Conservation (phyloP, 1,139 yeast genomes). For the Geotrichum cucujoidarum region DNA sequence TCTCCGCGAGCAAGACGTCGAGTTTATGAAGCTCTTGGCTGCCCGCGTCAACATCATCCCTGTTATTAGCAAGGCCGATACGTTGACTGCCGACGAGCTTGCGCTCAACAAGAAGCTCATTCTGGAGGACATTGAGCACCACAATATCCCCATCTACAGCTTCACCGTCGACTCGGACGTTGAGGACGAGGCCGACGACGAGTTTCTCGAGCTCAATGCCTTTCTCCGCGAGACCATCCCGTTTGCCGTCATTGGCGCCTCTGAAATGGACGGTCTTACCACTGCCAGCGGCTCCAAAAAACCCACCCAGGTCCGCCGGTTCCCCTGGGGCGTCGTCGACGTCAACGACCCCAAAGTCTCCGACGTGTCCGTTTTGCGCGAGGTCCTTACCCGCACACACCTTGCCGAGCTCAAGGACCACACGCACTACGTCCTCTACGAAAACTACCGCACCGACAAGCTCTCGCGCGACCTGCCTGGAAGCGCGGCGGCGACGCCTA, state of each 20-base stretch:
- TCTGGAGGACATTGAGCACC: slow-evolving; percentile 72
- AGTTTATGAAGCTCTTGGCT: slow-evolving; percentile 72
- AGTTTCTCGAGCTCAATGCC: slow-evolving; percentile 56
- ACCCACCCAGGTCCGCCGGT: slow-evolving; percentile 62
- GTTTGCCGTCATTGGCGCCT: slow-evolving; percentile 79
- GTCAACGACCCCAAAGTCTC: slow-evolving; percentile 77
- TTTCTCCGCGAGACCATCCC: slow-evolving; percentile 73
- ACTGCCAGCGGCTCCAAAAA: slow-evolving; percentile 50
- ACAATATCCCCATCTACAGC: slow-evolving; percentile 79
- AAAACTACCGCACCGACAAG: slow-evolving; percentile 88
- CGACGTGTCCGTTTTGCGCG: slow-evolving; percentile 74
- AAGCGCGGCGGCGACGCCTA: slow-evolving; percentile 22
- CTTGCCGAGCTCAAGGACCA: slow-evolving; percentile 86
- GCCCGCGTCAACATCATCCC: slow-evolving; percentile 84
- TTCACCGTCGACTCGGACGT: slow-evolving; percentile 45
- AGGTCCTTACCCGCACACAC: slow-evolving; percentile 81
- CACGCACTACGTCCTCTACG: slow-evolving; percentile 90
- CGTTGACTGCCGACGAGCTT: slow-evolving; percentile 75
- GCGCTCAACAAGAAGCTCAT: slow-evolving; percentile 60
- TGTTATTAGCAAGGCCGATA: slow-evolving; percentile 79
- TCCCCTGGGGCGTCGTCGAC: slow-evolving; percentile 92
- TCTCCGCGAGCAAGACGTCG: slow-evolving; percentile 66
- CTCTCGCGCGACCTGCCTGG: slow-evolving; percentile 42
- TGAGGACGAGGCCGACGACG: slow-evolving; percentile 26
- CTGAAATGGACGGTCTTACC: too few species aligned